Evolutionary conservation across 257 asterid species (phyloP), one percentile per base, ranked within the genome.

Genomic region (Hygrophila difformis): DNA sequence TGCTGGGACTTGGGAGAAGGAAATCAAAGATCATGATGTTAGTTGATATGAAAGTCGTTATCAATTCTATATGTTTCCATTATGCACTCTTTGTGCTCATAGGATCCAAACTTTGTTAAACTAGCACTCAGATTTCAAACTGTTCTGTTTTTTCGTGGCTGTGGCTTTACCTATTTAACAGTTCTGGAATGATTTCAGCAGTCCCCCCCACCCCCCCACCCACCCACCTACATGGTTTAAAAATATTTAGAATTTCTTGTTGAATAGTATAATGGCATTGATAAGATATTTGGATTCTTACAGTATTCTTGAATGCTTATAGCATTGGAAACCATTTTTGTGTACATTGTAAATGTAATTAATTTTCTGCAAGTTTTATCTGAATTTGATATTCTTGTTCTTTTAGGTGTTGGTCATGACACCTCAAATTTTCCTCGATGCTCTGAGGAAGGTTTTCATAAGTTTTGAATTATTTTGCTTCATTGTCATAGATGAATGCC

Each of bases 391-490:
- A 42, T 51, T 43, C 11, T 49, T 53, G 47, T 49, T 46, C 26
- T 40, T 26, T 59, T 52, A 89, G 97, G 87, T 89, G 44, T 62
- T 85, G 61, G 83, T 85, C 57, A 85, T 89, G 98, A 85, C 96
- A 44, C 96, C 98, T 19, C 98, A 89, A 74, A 66, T 85, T 55
- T 66, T 79, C 28, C 48, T 82, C 80, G 78, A 89, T 36, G 86
- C 84, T 51, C 53, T 89, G 67, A 70, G 71, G 68, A 85, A 75
- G 59, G 74, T 74, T 31, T 79, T 62, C 64, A 46, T 89, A 58
- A 66, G 59, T 43, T 63, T 82, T 21, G 73, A 70, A 39, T 23
- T 36, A 21, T 66, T 79, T 51, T 58, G 79, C 75, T 63, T 89
- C 44, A 49, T 89, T 46, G 41, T 89, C 50, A 64, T 89, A 23